Evolutionary conservation across 257 asterid genomes (phyloP).

Genomic region (Forsythia viridissima): DNA sequence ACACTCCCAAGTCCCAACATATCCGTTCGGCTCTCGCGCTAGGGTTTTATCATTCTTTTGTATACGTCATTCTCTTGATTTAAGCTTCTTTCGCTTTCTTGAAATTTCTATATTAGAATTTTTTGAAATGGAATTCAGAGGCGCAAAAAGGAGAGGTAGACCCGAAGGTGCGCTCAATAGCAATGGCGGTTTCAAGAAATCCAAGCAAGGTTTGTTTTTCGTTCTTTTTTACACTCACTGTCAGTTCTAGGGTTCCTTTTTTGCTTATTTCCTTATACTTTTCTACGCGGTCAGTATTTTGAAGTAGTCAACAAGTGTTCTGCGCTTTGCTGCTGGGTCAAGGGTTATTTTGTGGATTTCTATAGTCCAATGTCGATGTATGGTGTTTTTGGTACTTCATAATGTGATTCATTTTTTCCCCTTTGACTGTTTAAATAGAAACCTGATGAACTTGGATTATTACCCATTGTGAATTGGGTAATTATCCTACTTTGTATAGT

Average conservation of each 20-base stretch:
- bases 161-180: conserved; percentile 54
- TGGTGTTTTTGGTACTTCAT: background rate
- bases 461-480: background rate
- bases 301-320: background rate
- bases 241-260: conserved; percentile 28
- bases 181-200: conserved; percentile 61
- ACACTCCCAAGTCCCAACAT: background rate
- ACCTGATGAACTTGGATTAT: background rate
- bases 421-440: background rate
- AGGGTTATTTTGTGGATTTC: background rate
- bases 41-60: background rate
- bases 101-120: background rate
- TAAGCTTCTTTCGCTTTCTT: background rate
- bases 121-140: conserved; percentile 55
- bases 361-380: background rate
- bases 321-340: background rate
- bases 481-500: background rate
- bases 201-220: conserved; percentile 50
- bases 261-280: background rate
- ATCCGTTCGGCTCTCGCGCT: background rate
- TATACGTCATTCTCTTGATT: background rate
- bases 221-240: background rate
- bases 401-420: background rate
- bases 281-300: background rate
- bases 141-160: conserved; percentile 58